Evolutionary conservation across 2,329 filamentous ascomycete genomes (phyloP).

Genomic region (Metarhizium album): DNA sequence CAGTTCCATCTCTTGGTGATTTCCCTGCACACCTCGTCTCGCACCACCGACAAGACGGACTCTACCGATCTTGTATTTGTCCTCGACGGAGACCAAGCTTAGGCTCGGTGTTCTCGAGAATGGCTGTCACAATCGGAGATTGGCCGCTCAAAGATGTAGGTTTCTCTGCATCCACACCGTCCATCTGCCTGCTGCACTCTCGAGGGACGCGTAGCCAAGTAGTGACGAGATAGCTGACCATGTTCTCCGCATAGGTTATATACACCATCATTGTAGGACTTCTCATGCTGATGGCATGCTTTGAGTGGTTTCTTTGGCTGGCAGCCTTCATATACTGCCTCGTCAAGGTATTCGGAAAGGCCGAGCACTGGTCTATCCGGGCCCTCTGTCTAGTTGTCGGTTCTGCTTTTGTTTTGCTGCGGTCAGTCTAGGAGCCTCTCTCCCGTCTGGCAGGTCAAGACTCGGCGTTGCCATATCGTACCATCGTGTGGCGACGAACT

Average conservation of each 20-base stretch:
- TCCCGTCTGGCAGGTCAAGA: background rate
- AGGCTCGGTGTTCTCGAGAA: too few relatives aligned
- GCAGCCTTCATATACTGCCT: constrained; percentile 90
- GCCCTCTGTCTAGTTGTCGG: constrained; percentile 68
- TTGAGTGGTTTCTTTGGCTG: constrained; percentile 94
- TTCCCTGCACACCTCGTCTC: background rate
- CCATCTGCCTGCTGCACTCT: background rate
- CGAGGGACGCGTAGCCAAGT: background rate
- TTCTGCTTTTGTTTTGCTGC: constrained; percentile 59
- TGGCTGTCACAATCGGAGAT: constrained; percentile 29
- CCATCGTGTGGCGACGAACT: background rate
- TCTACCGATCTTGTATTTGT: background rate
- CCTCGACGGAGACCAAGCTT: background rate
- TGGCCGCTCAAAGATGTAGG: constrained; percentile 41
- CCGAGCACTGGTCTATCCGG: constrained; percentile 75
- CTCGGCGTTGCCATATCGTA: background rate
- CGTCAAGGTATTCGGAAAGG: constrained; percentile 78
- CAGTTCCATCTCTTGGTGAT: background rate
- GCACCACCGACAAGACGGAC: background rate
- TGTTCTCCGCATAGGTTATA: constrained; percentile 56
- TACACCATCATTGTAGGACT: constrained; percentile 73
- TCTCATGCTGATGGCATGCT: constrained; percentile 71
- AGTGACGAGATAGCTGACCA: background rate
- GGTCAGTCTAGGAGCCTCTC: constrained; percentile 39
- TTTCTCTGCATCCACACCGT: constrained; percentile 2